These are phyloP conservation scores for Panaeolus papilionaceus DNA, from an alignment of 768 basidiomycete species.

Conservation along the genomic window DNA sequence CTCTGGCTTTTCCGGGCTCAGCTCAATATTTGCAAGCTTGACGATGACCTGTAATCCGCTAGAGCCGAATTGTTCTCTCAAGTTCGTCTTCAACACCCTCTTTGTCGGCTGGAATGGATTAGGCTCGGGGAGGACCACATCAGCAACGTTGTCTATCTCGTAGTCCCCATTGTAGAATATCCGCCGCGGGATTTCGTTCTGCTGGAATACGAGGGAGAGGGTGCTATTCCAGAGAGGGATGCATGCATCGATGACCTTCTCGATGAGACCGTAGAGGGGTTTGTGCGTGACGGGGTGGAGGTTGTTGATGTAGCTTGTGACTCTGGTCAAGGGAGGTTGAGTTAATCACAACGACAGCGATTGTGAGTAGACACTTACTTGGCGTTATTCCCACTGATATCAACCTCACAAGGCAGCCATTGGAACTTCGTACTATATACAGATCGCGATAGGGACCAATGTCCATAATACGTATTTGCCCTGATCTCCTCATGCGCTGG, in stretches of 20 bases:
- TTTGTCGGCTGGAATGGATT: not conserved
- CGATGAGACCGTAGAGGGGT: constrained; percentile 29
- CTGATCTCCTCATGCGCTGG: constrained; percentile 21
- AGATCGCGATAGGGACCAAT: constrained; percentile 1
- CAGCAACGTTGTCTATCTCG: not conserved
- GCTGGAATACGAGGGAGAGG: constrained; percentile 13
- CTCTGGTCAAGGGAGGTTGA: not conserved
- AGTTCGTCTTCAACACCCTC: not conserved
- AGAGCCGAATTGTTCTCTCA: constrained; percentile 8
- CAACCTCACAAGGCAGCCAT: constrained; percentile 38
- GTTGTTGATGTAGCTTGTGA: constrained; percentile 11
- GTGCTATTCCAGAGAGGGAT: constrained; percentile 35
- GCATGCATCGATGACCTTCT: constrained; percentile 28
- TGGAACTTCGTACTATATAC: constrained; percentile 36
- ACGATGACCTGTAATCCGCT: constrained; percentile 28
- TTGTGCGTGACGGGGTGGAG: constrained; percentile 18
- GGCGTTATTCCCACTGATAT: constrained; percentile 30
- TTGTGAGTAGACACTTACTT: constrained; percentile 22
- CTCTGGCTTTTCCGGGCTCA: constrained; percentile 33
- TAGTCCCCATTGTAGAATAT: too few species aligned
- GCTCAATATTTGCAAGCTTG: constrained; percentile 33
- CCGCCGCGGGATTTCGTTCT: not conserved
- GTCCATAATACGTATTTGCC: not conserved
- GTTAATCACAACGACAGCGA: not conserved
- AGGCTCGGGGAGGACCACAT: not conserved